Base-by-base conservation (phyloP, 208 protist species). In the Trypanosoma boissoni region DNA sequence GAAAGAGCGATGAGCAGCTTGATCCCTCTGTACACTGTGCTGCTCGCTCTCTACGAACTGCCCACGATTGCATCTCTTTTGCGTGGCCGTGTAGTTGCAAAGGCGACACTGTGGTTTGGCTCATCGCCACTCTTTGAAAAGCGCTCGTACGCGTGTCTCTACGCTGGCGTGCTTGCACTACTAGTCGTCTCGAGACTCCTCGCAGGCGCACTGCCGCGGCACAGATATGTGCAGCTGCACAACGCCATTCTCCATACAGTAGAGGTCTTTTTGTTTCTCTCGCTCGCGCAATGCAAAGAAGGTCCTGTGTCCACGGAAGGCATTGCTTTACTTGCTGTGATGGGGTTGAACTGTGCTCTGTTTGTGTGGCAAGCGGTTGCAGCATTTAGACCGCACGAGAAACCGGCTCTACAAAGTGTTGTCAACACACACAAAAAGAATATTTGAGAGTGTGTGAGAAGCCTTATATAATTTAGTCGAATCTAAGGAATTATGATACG, bases 101-200 rank as follows among this genome's bases (percentile, higher is more conserved):
- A 74, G 26, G 67, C 60, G 0, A 68, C 74, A 3, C 64, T 68
- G 50, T 86, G 79, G 79, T 80, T 86, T 41, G 79, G 80, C 32
- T 48, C 69, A 64, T 32, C 23, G 50, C n/a, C 59, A 41, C 52
- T 61, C 70, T 41, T 64, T 24, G 34, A 58, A 51, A 2, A 81
- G 74, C 52, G 42, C 32, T 23, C 72, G 1, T 58, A 83, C 8
- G 54, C 61, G 21, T 74, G 56, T 24, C 53, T 78, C 18, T 88
- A 84, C 51, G 50, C 56, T 2, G 56, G 59, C 43, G 59, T 83
- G 18, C 62, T 84, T 18, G 34, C 58, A 23, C 53, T 69, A 12
- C 46, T 88, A 6, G 65, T 79, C 5, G 37, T 68, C 3, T 63
- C 63, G 3, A 69, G 77, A 1, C 52, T 48, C 12, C 52, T 81